Conservation (phyloP, 495 filamentous ascomycete genomes). For the Ramalina peruviana region DNA sequence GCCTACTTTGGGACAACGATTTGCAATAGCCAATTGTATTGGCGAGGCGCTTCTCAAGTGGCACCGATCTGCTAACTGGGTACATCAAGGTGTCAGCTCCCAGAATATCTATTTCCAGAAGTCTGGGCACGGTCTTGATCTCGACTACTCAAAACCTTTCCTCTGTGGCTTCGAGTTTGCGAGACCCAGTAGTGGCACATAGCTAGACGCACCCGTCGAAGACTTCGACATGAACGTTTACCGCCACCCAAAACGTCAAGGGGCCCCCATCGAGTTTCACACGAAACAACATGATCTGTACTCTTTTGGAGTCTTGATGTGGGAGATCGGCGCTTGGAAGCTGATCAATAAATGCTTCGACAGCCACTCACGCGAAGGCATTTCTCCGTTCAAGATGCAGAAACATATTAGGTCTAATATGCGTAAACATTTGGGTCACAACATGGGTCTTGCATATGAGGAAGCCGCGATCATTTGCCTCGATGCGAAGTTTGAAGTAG, state of each 20-base stretch:
- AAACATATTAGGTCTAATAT: neutral
- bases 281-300: slow-evolving; percentile 1
- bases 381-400: neutral
- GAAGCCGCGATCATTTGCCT: neutral
- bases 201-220: neutral
- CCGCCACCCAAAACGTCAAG: slow-evolving; percentile 1
- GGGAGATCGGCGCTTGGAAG: slow-evolving; percentile 1
- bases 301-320: neutral
- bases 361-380: neutral
- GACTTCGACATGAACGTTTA: slow-evolving; percentile 1
- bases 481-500: neutral
- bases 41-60: slow-evolving; percentile 1
- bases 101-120: slow-evolving; percentile 1
- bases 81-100: neutral
- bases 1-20: neutral
- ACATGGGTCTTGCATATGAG: slow-evolving; percentile 1
- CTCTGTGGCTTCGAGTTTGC: neutral
- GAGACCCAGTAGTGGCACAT: neutral
- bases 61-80: slow-evolving; percentile 1
- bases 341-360: neutral
- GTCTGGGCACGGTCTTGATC: neutral
- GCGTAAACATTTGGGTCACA: neutral
- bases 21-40: neutral
- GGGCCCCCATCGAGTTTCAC: neutral
- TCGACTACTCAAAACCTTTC: neutral